These are phyloP conservation scores for Macrolepiota fuliginosa DNA, from an alignment of 768 basidiomycete species.

Conservation along the genomic window DNA sequence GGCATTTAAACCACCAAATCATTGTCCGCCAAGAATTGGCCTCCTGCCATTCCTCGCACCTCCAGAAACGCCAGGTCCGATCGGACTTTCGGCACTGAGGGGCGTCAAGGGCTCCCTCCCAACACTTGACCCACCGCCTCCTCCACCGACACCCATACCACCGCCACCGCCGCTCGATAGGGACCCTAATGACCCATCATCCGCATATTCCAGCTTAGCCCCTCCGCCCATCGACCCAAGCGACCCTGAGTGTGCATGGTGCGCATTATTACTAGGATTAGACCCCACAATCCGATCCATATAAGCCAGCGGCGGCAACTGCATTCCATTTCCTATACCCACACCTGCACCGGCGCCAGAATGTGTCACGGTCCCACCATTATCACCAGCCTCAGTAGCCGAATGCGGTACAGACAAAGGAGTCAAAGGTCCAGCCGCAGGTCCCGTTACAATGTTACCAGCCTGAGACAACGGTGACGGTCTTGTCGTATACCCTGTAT, in stretches of 20 bases:
- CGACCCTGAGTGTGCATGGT: neutral
- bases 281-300: constrained; percentile 9
- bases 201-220: neutral
- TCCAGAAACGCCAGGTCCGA: constrained; percentile 6
- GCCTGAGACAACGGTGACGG: constrained; percentile 12
- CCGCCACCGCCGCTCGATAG: neutral
- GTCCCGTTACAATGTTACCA: constrained; percentile 11
- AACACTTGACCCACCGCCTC: neutral
- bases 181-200: neutral
- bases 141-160: neutral
- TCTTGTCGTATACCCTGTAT: constrained; percentile 5
- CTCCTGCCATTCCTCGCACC: neutral
- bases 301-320: constrained; percentile 11
- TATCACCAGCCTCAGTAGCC: constrained; percentile 1
- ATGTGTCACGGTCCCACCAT: neutral
- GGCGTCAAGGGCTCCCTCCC: constrained; percentile 12
- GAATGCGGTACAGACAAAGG: constrained; percentile 9
- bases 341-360: neutral
- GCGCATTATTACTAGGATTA: neutral
- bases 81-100: constrained; percentile 10
- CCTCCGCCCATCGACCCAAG: neutral
- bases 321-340: neutral
- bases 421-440: constrained; percentile 9
- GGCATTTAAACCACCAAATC: neutral
- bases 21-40: neutral